These are phyloP conservation scores for Rubia tinctorum DNA, from an alignment of 305 asterid species.

Conservation along the genomic window DNA sequence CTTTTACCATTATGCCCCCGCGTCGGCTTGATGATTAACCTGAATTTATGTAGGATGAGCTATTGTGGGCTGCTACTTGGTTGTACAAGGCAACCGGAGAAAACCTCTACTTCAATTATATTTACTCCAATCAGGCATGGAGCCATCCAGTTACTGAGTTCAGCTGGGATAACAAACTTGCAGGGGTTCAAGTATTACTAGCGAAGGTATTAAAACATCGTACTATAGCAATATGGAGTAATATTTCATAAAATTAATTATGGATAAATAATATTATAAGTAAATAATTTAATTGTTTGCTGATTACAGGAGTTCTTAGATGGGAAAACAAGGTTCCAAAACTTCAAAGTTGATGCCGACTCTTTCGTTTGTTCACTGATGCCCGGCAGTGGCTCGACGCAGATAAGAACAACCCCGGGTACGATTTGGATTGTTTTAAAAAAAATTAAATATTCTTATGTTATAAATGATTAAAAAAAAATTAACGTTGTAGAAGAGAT, in stretches of 20 bases:
- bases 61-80: constrained; percentile 84
- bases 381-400: constrained; percentile 63
- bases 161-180: constrained; percentile 85
- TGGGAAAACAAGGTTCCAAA: constrained; percentile 42
- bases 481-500: too few relatives aligned
- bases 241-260: background rate
- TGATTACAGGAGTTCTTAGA: constrained; percentile 46
- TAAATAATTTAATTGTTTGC: background rate
- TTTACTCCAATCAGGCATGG: constrained; percentile 44
- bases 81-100: constrained; percentile 64
- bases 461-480: too few relatives aligned
- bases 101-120: constrained; percentile 42
- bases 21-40: too few relatives aligned
- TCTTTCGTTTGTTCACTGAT: constrained; percentile 66
- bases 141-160: constrained; percentile 56
- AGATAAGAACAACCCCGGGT: constrained; percentile 72
- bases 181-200: constrained; percentile 65
- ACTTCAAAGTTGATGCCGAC: constrained; percentile 53
- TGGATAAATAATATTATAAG: background rate
- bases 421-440: background rate
- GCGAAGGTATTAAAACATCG: constrained; percentile 42
- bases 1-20: too few relatives aligned
- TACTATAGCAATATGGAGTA: too few relatives aligned
- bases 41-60: constrained; percentile 47
- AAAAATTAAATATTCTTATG: too few relatives aligned